A percentile compares a stretch with the other conserved stretches of the same genome.
Conservation (phyloP, 306 rosid species). For the Quercus aquifolioides region DNA sequence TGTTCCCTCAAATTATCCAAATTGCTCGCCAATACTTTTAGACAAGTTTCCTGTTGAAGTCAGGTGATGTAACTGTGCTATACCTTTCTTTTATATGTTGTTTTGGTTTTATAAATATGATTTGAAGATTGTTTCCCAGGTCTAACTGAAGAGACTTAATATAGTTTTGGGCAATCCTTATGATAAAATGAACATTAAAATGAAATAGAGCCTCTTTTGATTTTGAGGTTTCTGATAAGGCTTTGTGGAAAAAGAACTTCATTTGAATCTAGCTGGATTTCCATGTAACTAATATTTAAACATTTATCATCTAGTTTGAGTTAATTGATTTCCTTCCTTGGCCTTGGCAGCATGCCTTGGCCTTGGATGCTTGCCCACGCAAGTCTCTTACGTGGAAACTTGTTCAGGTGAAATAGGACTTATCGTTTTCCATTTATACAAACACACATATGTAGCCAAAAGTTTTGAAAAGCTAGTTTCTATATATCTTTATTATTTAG, state of each 20-base stretch:
- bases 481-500: no score
- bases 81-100: constrained; percentile 14
- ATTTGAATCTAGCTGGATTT: neutral
- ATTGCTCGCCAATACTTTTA: constrained; percentile 74
- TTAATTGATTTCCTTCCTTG: no score
- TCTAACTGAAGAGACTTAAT: neutral
- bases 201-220: neutral
- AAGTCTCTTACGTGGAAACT: no score
- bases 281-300: no score
- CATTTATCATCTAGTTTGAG: no score
- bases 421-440: no score
- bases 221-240: neutral
- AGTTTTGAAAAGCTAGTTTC: no score
- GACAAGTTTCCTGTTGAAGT: constrained; percentile 82
- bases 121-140: neutral
- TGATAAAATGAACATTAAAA: neutral
- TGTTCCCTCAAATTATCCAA: constrained; percentile 87
- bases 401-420: no score
- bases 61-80: constrained; percentile 49
- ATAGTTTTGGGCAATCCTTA: neutral
- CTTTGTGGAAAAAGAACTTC: neutral
- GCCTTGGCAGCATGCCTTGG: no score
- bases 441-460: no score
- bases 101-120: neutral
- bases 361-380: no score